Base-by-base conservation (phyloP, 306 rosid genomes). In the Luffa acutangula region DNA sequence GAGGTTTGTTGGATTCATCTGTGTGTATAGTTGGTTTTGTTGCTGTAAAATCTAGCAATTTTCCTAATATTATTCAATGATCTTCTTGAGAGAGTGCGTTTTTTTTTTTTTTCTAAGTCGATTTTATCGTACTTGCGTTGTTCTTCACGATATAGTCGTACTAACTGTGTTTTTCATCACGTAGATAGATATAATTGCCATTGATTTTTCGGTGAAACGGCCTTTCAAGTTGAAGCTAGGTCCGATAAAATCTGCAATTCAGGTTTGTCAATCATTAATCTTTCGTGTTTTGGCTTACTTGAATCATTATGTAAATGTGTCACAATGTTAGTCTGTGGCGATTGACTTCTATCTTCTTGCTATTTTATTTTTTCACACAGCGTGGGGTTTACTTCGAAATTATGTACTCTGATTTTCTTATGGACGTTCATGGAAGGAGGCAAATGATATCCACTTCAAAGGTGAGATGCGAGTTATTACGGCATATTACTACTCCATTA, bases 371-470 rank as follows among this genome's bases (percentile, higher is more conserved):
- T 73, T 42, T 63, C 62, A 18, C 60, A 65, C 96, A 95, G 96
- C 89, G 98, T 20, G 97, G 95, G 46, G 83, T 93, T 81, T 88
- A 78, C 85, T 95, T 95, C 59, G 99, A 95, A 84, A 84, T 95
- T 34, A 78, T 87, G 15, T 91, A 95, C 48, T 85, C 89, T 20
- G 81, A 82, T 83, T 78, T 93, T 75, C 76, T 91, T 72, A 48
- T 80, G 1, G 91, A 91, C 80, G 58, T 79, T 43, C 94, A 89
- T 41, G 53, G 76, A 14, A 89, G 97, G 90, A 87, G 89, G 84
- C 96, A 88, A 83, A 70, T 90, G 79, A 90, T 93, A 86, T 76
- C 92, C 81, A 84, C 80, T 89, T 89, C 91, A 60, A 90, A 95
- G 99, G 97, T 91, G 72, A 79, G 84, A 63, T 65, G 39, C 6